Evolutionary conservation across 352 stramenopile genomes (phyloP), one percentile per base, ranked within the genome.

Genomic region (Pythium aphanidermatum): DNA sequence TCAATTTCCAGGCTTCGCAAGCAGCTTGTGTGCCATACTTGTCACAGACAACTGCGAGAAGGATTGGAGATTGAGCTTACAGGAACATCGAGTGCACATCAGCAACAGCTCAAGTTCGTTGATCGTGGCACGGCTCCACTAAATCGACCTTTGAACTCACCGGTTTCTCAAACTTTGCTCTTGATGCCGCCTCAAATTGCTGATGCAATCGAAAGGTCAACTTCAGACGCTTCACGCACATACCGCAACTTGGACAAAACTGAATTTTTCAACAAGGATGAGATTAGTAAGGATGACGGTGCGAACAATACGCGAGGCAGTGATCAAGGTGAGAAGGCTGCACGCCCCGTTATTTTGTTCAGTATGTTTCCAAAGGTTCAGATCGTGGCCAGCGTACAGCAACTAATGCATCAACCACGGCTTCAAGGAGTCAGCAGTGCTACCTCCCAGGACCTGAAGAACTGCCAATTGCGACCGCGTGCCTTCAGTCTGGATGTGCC

Each of bases 321-420:
- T 24, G 74, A 86, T 25, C 65, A 78, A 29, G 55, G 61, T 1
- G 74, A 89, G 34, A 84, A 82, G 35, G 47, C 45, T 33, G 58
- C 47, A 12, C 63, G 78, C n/a, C 56, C 71, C 0, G 49, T 70
- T 1, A 50, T 65, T 25, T 53, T 92, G 10, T 93, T 89, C 48
- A 75, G 65, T 34, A 90, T 93, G 73, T 93, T 93, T 21, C 82
- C 82, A 0, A 91, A 86, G 45, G 82, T 91, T 8, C 76, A 90
- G 40, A 91, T 93, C 36, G 77, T 90, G 21, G 62, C 77, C 9
- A 88, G 74, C 19, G 77, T 82, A 2, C 80, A 92, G 54, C 80
- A 89, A 44, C 63, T 89, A 9, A 74, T 70, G 0, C 77, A 90
- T 20, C 73, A 88, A 43, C 68, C 76, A 3, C 74, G 81, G 35